Percentiles rank a stretch among this genome's conserved stretches.
phyloP scores from a whole-genome alignment of 352 stramenopile genomes.

The Phytophthora fragariae region DNA sequence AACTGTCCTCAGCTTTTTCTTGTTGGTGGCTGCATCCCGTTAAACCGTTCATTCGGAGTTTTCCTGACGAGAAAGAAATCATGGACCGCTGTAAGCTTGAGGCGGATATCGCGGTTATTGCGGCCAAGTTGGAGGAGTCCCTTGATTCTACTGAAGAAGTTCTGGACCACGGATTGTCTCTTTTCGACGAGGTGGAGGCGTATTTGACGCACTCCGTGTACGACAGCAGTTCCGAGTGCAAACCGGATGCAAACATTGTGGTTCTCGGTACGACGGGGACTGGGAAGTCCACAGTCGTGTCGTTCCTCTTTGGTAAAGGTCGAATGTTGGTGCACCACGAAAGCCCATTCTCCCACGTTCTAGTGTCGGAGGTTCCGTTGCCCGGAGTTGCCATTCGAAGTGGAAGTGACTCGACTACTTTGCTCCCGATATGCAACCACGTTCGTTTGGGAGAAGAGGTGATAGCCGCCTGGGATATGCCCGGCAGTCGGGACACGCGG shows the following conservation, averaged over 20 bases:
- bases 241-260: conserved; percentile 13
- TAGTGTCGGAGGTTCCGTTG: conserved; percentile 7
- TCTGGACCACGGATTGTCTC: conserved; percentile 12
- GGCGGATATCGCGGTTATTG: background rate
- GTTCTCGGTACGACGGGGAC: conserved; percentile 26
- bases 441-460: background rate
- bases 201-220: conserved; percentile 20
- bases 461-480: conserved; percentile 39
- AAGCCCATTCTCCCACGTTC: conserved; percentile 12
- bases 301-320: conserved; percentile 31
- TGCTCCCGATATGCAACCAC: conserved; percentile 22
- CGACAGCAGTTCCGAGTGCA: background rate
- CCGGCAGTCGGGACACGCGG: conserved; percentile 31
- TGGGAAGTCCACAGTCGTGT: conserved; percentile 31
- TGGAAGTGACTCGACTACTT: conserved; percentile 8
- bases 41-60: background rate
- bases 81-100: background rate
- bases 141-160: conserved; percentile 14
- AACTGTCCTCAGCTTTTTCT: background rate
- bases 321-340: conserved; percentile 22
- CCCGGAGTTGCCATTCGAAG: conserved; percentile 20
- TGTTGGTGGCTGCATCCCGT: background rate
- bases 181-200: conserved; percentile 23
- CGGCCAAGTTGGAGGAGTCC: background rate
- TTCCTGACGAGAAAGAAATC: background rate